These are phyloP conservation scores for Pestalotiopsis fici DNA, from an alignment of 2,329 filamentous ascomycete species.

Conservation along the genomic window DNA sequence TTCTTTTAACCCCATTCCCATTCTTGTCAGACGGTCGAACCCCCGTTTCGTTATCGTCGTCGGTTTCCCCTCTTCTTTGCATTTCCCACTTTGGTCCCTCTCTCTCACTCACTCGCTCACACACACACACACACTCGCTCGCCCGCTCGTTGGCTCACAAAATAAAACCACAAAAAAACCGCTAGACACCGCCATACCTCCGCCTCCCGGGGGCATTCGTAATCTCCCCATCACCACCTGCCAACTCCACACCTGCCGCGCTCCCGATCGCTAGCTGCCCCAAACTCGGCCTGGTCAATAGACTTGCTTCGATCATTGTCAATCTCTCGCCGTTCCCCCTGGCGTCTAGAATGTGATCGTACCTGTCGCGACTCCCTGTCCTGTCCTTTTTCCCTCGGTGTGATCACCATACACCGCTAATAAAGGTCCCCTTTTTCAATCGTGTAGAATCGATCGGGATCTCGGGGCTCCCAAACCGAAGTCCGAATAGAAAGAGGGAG, in stretches of 20 bases:
- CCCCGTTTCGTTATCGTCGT: conserved; percentile 4
- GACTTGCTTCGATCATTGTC: neutral
- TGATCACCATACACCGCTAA: neutral
- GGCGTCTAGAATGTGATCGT: neutral
- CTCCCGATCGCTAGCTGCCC: neutral
- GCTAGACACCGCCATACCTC: conserved; percentile 2
- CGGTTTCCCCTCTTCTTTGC: neutral
- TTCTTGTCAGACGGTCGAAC: neutral
- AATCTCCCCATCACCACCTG: conserved; percentile 5
- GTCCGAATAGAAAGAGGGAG: neutral
- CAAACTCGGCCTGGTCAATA: conserved; percentile 2
- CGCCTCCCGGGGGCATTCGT: conserved; percentile 2
- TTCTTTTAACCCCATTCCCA: neutral
- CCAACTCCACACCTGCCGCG: conserved; percentile 8
- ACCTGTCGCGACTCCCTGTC: neutral
- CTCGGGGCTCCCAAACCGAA: neutral
- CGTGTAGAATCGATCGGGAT: neutral
- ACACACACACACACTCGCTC: too few species aligned
- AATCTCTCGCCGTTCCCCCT: neutral
- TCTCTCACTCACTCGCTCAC: neutral
- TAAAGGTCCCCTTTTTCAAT: neutral
- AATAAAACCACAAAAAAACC: neutral
- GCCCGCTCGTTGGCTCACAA: too few species aligned
- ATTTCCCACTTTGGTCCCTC: neutral
- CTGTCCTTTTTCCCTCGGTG: neutral